A percentile compares a stretch with the other conserved stretches of the same genome.
Conservation (phyloP, 2,329 filamentous ascomycete genomes). For the Fusarium tricinctum region DNA sequence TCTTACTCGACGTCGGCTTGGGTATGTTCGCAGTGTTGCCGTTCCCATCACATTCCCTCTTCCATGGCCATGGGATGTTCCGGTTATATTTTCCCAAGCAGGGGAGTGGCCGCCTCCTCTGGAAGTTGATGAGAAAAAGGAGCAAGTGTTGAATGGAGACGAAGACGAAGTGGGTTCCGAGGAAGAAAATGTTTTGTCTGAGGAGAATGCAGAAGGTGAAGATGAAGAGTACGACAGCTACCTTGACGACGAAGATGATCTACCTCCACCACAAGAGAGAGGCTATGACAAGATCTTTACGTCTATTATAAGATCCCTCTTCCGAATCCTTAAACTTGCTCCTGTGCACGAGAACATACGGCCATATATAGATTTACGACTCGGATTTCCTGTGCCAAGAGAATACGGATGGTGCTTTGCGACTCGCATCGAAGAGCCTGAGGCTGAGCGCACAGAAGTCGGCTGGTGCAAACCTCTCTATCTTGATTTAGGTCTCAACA, state of each 20-base stretch:
- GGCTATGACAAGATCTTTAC: constrained; percentile 12
- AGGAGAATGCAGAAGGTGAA: neutral
- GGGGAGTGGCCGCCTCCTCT: neutral
- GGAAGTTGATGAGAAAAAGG: neutral
- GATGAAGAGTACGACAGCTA: neutral
- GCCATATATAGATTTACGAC: constrained; percentile 13
- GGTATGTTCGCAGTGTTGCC: constrained; percentile 5
- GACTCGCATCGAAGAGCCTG: constrained; percentile 3
- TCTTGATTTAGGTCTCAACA: neutral
- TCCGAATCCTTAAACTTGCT: constrained; percentile 5
- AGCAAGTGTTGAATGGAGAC: neutral
- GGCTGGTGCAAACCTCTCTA: constrained; percentile 5
- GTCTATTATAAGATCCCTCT: constrained; percentile 1
- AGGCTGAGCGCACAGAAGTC: constrained; percentile 8
- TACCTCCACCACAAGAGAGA: constrained; percentile 4
- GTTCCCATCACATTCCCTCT: constrained; percentile 22
- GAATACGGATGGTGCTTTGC: constrained; percentile 15
- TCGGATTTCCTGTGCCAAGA: constrained; percentile 12
- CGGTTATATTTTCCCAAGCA: constrained; percentile 1
- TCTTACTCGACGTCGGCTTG: constrained; percentile 5
- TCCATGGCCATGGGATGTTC: constrained; percentile 15
- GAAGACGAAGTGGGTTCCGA: neutral
- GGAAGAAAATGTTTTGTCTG: neutral
- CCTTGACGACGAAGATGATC: neutral
- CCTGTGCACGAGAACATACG: constrained; percentile 12